These are phyloP conservation scores for Marasmius fiardii DNA, from an alignment of 1,284 basidiomycete species.

Conservation along the genomic window DNA sequence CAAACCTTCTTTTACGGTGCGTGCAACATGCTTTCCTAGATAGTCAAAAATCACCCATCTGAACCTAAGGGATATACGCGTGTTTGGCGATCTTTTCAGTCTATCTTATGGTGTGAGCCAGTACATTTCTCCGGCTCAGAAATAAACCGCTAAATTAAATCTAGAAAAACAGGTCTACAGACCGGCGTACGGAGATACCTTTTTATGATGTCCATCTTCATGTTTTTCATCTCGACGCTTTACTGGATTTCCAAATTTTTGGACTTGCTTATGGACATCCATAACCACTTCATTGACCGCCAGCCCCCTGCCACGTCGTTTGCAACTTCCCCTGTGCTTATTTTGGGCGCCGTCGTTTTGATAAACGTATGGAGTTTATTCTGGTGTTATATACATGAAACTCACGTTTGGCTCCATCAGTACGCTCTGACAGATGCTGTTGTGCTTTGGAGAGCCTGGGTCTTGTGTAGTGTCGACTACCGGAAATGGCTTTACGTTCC, in stretches of 20 bases:
- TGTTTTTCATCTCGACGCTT: slow-evolving; percentile 15
- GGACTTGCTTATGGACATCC: slow-evolving; percentile 12
- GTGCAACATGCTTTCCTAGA: background rate
- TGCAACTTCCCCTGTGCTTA: background rate
- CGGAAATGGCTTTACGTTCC: slow-evolving; percentile 15
- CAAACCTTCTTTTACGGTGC: background rate
- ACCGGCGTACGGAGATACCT: slow-evolving; percentile 5
- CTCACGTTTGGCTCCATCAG: slow-evolving; percentile 5
- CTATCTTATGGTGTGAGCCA: slow-evolving; percentile 6
- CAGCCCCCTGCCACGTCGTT: background rate
- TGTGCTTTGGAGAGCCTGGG: slow-evolving; percentile 23
- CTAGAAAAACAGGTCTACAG: slow-evolving; percentile 7
- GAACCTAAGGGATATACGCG: slow-evolving; percentile 11
- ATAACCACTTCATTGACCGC: background rate
- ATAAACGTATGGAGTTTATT: slow-evolving; percentile 16
- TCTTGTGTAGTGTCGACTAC: slow-evolving; percentile 16
- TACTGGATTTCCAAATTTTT: slow-evolving; percentile 18
- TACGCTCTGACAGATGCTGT: slow-evolving; percentile 21
- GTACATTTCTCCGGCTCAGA: background rate
- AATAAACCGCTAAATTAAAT: background rate
- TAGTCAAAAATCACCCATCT: background rate
- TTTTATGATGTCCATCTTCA: slow-evolving; percentile 10
- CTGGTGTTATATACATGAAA: background rate
- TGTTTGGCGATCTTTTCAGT: slow-evolving; percentile 7
- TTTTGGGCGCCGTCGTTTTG: slow-evolving; percentile 18